Evolutionary conservation across 345 rosid species (phyloP), one percentile per base, ranked within the genome.

Genomic region (Iberis pinnata): DNA sequence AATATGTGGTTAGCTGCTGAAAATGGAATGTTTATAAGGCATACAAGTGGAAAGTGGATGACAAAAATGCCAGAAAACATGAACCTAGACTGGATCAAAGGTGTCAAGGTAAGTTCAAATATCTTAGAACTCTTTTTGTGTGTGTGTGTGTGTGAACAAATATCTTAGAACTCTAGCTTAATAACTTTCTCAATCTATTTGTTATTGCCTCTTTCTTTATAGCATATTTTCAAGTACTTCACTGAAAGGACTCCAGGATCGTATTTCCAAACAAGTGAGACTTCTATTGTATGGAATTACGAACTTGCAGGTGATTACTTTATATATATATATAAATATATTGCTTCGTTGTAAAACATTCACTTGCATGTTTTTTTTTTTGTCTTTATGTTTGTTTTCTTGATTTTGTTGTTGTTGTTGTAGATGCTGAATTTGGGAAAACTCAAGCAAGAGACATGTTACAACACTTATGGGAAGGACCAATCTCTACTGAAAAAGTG

Each of bases 401-500:
- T 32, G 41, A 55, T 52, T 2, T 8, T 17, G 49, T 64, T 43
- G n/a, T 70, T n/a, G 27, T 60, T 45, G 47, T 25, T 66, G 54
- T 70, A 92, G 98, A 85, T 74, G 53, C 77, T 72, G 97, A 92
- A 65, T 92, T 92, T 40, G 97, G 97, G 64, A 81, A 82, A 72
- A 76, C 80, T 65, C 98, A 92, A 75, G 98, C 98, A 58, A 81
- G 83, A 73, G 98, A 92, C 53, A 79, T 92, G 94, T 62, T 92
- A 73, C 98, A 92, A 76, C 98, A 92, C 74, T 88, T 92, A 61
- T 92, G 94, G 93, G 81, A 95, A 18, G 98, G 98, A 52, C 97
- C 98, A 41, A 78, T 83, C 56, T 88, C 97, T 49, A 92, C 85
- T 73, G 97, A 97, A 60, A 76, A 97, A 18, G 94, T 88, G 20